Base-by-base conservation (phyloP, 139 green algal genomes). In the Chlamydomonas sp. region DNA sequence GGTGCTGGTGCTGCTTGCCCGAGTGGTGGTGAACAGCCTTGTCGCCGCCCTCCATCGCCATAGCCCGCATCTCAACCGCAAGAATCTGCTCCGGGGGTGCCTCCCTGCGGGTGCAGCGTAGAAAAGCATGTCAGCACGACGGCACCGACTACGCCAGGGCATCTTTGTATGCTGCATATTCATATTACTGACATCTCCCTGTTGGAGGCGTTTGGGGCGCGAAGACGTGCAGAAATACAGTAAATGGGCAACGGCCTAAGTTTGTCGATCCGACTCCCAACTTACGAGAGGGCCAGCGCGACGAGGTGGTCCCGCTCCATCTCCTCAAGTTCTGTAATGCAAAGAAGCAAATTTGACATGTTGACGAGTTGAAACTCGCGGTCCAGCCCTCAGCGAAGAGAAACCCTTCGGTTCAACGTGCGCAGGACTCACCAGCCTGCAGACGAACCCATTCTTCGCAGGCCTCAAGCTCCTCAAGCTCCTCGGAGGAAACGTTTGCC, bases 281-380 rank as follows among this genome's bases (percentile, higher is more conserved):
- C 82, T 80, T 74, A 87, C 82, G 61, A 66, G 63, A 87, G 82
- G 0, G 82, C 82, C 0, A 61, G 79, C 3, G 82, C 82, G 18
- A 87, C 80, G 1, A 87, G 18, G n/a, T 87, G 82, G 61, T 87
- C 82, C 10, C 72, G 82, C 71, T 87, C 82, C 61, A 73, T 80
- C 20, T 79, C 82, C 10, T 87, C 82, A 5, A 87, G n/a, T 3
- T 87, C 71, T 9, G 82, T 72, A 71, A 80, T 80, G 31, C 31
- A 49, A 49, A 49, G 31, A 49, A 49, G 0, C 31, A 49, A 49
- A 49, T 49, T 49, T 49, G 31, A 49, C 31, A 49, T 49, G 31
- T 49, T 49, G 31, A 49, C 31, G 31, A 49, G 31, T 49, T 49
- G 31, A 49, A 49, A 49, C 31, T 49, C 31, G 31, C 31, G 31